phyloP scores from a whole-genome alignment of 1,284 basidiomycete species.

The Heterobasidion annosum region DNA sequence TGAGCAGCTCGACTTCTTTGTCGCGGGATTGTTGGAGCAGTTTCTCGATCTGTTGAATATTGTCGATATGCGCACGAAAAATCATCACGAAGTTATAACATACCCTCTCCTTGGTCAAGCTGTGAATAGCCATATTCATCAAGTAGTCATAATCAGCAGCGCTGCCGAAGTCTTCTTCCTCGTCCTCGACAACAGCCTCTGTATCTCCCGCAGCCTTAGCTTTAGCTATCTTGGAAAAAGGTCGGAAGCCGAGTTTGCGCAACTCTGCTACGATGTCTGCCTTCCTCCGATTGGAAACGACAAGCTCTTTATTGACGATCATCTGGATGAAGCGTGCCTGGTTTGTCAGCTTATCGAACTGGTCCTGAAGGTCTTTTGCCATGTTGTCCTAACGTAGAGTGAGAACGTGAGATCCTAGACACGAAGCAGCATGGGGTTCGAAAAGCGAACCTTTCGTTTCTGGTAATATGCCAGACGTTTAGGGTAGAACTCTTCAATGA shows the following conservation, averaged over 20 bases:
- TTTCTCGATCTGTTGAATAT: slow-evolving; percentile 64
- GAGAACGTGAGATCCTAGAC: neutral
- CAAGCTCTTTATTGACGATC: slow-evolving; percentile 87
- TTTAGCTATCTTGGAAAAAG: slow-evolving; percentile 77
- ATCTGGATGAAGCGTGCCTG: slow-evolving; percentile 97
- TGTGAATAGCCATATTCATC: slow-evolving; percentile 92
- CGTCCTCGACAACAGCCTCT: slow-evolving; percentile 55
- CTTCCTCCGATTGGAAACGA: slow-evolving; percentile 91
- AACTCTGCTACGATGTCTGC: slow-evolving; percentile 81
- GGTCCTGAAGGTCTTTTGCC: slow-evolving; percentile 76
- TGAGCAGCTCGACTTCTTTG: slow-evolving; percentile 81
- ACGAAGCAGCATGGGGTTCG: neutral
- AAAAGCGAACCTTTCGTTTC: slow-evolving; percentile 73
- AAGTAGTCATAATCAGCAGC: slow-evolving; percentile 89
- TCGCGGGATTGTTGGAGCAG: slow-evolving; percentile 73
- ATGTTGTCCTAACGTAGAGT: slow-evolving; percentile 60
- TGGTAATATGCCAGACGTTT: slow-evolving; percentile 87
- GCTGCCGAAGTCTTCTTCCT: slow-evolving; percentile 28
- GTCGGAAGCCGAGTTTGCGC: slow-evolving; percentile 77
- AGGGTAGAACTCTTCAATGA: slow-evolving; percentile 92
- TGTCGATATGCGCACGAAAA: neutral
- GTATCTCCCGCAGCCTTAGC: slow-evolving; percentile 67
- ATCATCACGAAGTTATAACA: slow-evolving; percentile 9
- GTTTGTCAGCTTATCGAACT: slow-evolving; percentile 85
- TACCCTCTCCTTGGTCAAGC: slow-evolving; percentile 91